Base-by-base conservation (phyloP, 768 basidiomycete species). In the Pulveroboletus sp. region DNA sequence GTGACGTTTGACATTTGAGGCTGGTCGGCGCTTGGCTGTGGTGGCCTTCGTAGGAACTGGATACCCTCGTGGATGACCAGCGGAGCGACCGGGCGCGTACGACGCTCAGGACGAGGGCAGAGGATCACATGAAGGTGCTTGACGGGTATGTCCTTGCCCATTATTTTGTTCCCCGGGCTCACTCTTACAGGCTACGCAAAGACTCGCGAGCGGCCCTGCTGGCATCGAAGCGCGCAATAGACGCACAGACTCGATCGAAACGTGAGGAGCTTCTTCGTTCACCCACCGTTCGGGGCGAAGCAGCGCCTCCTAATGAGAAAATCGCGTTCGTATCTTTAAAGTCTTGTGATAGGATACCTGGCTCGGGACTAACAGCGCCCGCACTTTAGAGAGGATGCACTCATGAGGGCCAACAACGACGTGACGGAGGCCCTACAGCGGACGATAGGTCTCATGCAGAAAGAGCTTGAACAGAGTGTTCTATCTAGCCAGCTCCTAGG, bases 401-500 rank as follows among this genome's bases (percentile, higher is more conserved):
- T 99, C 11, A 93, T 93, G 85, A 83, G 83, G 55, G 84, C 91
- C n/a, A 91, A 85, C 48, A 79, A 87, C 53, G 80, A 93, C 54
- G 90, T 99, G 9, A 97, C 94, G 1, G 86, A 89, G 18, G 82
- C 90, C 4, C 73, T 98, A 8, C 82, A 89, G 41, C 80, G 93
- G 32, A 97, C 94, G 4, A 78, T 92, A 33, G 76, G 72, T 11
- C 71, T 92, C 5, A 91, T 99, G 90, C 91, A 95, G 69, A 81
- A 80, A 36, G 96, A 98, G 61, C 82, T 99, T 3, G 90, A 97
- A 61, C 81, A 83, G 21, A 93, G 90, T 0, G 89, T 94, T 6
- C 76, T 95, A 43, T 82, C 89, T 3, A 77, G 76, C 6, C 93
- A 99, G 63, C 81, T 94, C 64, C 80, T 98, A 33, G 89, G 91